Evolutionary conservation across 768 basidiomycete genomes (phyloP), one percentile per base, ranked within the genome.

Genomic region (Serendipita sp.): DNA sequence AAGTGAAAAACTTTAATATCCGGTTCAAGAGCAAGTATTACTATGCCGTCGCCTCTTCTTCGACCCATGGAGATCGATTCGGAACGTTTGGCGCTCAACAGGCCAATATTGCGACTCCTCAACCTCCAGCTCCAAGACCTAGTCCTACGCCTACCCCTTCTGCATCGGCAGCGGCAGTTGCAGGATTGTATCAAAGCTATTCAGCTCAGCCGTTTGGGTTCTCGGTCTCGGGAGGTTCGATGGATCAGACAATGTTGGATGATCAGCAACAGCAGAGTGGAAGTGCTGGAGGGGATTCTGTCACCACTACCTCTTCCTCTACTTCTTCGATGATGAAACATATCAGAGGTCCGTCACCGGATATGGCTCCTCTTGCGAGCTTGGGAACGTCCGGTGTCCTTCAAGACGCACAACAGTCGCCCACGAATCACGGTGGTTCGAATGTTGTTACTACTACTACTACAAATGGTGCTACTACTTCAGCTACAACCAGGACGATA

Each of bases 21-120:
- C 81, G 88, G 44, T 88, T 84, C 71, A 77, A 83, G 36, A 76
- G 82, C 23, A 79, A 78, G 68, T 80, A 84, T 68, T 82, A 82
- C 34, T 60, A 60, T 28, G 56, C 56, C 1, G 56, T 60, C 16
- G 56, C 56, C 8, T 32, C 28, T 10, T 28, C 18, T n/a, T 32
- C 28, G 4, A 35, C 56, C 28, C 56, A 60, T 28, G 56, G 56
- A 4, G 56, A 60, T n/a, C 56, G 56, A 32, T 60, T 60, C 32
- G 56, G 23, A n/a, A 23, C 56, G 23, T 60, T 60, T 60, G 56
- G 56, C 4, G 10, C 23, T 28, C 18, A 28, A 30, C 16, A 11
- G 52, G 30, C 10, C 52, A 30, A 16, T 54, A 23, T 23, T 23
- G 23, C 30, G 28, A 15, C 52, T 16, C 11, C 10, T 16, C 13